Evolutionary conservation across 2,329 filamentous ascomycete genomes (phyloP).

Genomic region (Chrysosporium keratinophilum): DNA sequence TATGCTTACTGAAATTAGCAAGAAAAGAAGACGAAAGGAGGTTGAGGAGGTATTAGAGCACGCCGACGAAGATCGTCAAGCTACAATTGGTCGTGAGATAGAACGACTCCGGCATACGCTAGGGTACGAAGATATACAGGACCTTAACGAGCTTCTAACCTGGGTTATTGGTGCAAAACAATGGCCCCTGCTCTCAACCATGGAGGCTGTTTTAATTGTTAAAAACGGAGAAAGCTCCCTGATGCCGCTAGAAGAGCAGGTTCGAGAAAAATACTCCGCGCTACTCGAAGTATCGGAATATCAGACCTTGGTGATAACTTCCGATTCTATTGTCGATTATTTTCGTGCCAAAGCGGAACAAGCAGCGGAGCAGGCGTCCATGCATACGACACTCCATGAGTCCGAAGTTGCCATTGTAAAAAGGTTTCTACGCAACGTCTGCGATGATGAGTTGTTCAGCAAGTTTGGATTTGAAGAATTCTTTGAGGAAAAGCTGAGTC

Average conservation of each 20-base stretch:
- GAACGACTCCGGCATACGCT: slow-evolving; percentile 19
- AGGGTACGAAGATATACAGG: slow-evolving; percentile 21
- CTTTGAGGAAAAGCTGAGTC: slow-evolving; percentile 20
- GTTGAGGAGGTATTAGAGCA: slow-evolving; percentile 22
- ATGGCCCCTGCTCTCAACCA: slow-evolving; percentile 16
- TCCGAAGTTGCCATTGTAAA: slow-evolving; percentile 20
- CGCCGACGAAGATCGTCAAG: slow-evolving; percentile 19
- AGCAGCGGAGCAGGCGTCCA: slow-evolving; percentile 2
- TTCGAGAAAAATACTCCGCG: slow-evolving; percentile 20
- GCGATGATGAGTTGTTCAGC: slow-evolving; percentile 20
- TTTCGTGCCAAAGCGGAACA: slow-evolving; percentile 9
- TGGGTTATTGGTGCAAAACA: slow-evolving; percentile 21
- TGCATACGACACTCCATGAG: slow-evolving; percentile 17
- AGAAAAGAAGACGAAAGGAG: slow-evolving; percentile 22
- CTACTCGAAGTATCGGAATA: slow-evolving; percentile 16
- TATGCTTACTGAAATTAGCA: slow-evolving; percentile 21
- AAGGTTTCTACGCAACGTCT: slow-evolving; percentile 22
- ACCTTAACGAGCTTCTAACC: slow-evolving; percentile 24
- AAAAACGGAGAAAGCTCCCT: slow-evolving; percentile 21
- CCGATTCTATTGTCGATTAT: slow-evolving; percentile 20
- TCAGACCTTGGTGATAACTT: slow-evolving; percentile 16
- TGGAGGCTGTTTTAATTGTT: slow-evolving; percentile 19
- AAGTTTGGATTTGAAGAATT: slow-evolving; percentile 24
- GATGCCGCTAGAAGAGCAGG: slow-evolving; percentile 18
- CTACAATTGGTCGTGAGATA: slow-evolving; percentile 22